These are phyloP conservation scores for Chaetomiaceae sp. DNA, from an alignment of 2,329 filamentous ascomycete genomes.

Conservation along the genomic window DNA sequence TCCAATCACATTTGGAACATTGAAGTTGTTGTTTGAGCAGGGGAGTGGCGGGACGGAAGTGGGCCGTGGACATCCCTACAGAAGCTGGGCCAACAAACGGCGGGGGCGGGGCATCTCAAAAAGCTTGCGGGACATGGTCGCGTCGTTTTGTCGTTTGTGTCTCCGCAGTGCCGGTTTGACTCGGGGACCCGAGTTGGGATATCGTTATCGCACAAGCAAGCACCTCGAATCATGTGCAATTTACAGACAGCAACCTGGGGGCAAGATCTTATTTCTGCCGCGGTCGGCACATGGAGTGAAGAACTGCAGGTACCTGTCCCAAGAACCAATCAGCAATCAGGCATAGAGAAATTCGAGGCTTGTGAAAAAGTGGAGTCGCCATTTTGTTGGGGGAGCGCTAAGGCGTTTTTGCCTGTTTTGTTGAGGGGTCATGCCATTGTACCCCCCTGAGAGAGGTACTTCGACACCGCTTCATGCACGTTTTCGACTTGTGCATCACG, in stretches of 20 bases:
- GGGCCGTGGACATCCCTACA: slow-evolving; percentile 8
- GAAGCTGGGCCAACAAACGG: background rate
- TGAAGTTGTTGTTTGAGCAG: background rate
- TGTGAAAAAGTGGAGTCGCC: background rate
- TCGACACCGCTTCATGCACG: background rate
- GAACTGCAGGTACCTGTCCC: too few relatives aligned
- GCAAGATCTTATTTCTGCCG: too few relatives aligned
- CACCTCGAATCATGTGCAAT: too few relatives aligned
- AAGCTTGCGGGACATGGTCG: background rate
- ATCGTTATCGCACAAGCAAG: too few relatives aligned
- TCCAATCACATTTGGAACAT: too few relatives aligned
- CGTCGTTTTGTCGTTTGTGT: background rate
- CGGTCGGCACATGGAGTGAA: too few relatives aligned
- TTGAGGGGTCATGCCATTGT: slow-evolving; percentile 2
- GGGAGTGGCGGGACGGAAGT: background rate
- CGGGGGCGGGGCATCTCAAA: slow-evolving; percentile 10
- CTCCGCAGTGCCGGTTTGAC: background rate
- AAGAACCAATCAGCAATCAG: background rate
- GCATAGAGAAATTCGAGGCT: background rate
- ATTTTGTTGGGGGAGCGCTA: slow-evolving; percentile 18
- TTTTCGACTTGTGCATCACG: slow-evolving; percentile 1
- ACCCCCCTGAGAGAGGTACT: too few relatives aligned
- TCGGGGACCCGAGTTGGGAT: too few relatives aligned
- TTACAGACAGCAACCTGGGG: too few relatives aligned
- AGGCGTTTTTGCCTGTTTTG: slow-evolving; percentile 9